Evolutionary conservation across 2,329 filamentous ascomycete genomes (phyloP).

Genomic region (Neofusicoccum sp.): DNA sequence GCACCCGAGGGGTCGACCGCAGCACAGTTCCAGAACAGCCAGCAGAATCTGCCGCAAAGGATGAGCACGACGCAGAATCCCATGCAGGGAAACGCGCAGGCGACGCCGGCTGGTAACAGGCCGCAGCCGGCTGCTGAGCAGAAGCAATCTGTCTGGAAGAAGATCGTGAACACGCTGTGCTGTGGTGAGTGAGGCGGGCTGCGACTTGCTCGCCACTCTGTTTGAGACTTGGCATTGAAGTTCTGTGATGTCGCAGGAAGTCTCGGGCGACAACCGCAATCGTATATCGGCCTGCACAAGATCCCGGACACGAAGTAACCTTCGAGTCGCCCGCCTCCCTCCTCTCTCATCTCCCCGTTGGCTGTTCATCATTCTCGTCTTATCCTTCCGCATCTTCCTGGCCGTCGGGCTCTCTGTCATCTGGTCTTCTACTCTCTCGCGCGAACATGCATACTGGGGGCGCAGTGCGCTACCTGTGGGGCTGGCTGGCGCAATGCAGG

Average conservation of each 20-base stretch:
- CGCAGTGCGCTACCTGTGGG: conserved; percentile 19
- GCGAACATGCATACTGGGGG: conserved; percentile 21
- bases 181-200: conserved; percentile 21
- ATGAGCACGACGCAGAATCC: conserved; percentile 49
- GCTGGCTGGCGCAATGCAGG: conserved; percentile 16
- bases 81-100: conserved; percentile 60
- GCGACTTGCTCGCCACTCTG: conserved; percentile 1
- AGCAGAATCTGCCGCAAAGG: conserved; percentile 73
- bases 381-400: conserved; percentile 20
- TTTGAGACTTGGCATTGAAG: conserved; percentile 12
- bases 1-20: conserved; percentile 90
- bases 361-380: conserved; percentile 13
- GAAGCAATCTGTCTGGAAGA: conserved; percentile 22
- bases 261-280: not conserved
- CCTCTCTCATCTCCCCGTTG: conserved; percentile 17
- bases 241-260: conserved; percentile 1
- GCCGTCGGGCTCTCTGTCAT: conserved; percentile 15
- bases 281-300: not conserved
- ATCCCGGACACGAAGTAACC: not conserved
- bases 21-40: conserved; percentile 95
- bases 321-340: conserved; percentile 6
- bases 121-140: conserved; percentile 18
- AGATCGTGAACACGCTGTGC: conserved; percentile 21
- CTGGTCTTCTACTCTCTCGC: conserved; percentile 18
- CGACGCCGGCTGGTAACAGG: conserved; percentile 36